A percentile compares a stretch with the other conserved stretches of the same genome.
Conservation (phyloP, 139 green algal species). For the Gonium pectorale region DNA sequence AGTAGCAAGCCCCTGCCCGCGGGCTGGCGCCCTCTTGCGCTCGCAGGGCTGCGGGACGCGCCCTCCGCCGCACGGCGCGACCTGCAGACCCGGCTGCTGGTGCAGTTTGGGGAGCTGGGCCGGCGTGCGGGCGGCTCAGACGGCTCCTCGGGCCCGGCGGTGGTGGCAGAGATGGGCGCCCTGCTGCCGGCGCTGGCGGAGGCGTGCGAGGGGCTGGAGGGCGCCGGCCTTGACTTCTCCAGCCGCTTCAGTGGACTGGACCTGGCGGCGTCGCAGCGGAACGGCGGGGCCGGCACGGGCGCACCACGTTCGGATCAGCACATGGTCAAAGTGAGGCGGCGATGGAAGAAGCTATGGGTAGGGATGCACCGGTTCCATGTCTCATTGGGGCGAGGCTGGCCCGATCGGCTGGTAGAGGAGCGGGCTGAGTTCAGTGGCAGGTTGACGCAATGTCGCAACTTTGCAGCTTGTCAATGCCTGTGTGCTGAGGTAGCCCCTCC, state of each 20-base stretch:
- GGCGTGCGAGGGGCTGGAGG: constrained; percentile 35
- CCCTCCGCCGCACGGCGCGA: constrained; percentile 53
- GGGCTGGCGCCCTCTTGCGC: no score
- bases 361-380: not conserved
- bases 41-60: constrained; percentile 29
- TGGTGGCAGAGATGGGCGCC: constrained; percentile 62
- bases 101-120: constrained; percentile 73
- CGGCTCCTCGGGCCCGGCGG: not conserved
- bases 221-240: not conserved
- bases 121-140: constrained; percentile 44
- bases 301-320: constrained; percentile 50
- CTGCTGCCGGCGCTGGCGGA: constrained; percentile 74
- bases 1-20: no score
- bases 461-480: no score
- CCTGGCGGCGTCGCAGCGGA: constrained; percentile 38
- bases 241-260: constrained; percentile 24
- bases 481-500: no score
- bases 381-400: no score
- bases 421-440: no score
- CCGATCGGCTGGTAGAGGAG: no score
- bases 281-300: not conserved
- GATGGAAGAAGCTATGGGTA: not conserved
- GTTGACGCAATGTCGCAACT: no score
- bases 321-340: constrained; percentile 44
- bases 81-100: constrained; percentile 72